Evolutionary conservation across 1,284 basidiomycete species (phyloP).

Genomic region (Leccinum subrobustum): DNA sequence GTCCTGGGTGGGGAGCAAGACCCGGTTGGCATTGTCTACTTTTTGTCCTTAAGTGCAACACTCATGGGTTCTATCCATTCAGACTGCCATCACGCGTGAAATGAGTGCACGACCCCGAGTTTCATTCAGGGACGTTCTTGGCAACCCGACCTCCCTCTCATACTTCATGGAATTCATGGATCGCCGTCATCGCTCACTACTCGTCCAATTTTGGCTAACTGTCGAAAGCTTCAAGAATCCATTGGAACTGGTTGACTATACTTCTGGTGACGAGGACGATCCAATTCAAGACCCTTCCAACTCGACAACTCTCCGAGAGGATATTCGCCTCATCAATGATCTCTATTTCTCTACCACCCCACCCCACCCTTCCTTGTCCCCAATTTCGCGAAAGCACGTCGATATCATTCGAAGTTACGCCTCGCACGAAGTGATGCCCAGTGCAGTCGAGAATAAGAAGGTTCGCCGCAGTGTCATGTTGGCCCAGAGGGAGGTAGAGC

Average conservation of each 20-base stretch:
- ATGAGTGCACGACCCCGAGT: constrained; percentile 41
- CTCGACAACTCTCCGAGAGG: constrained; percentile 71
- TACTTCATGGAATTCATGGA: constrained; percentile 99
- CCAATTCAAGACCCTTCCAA: constrained; percentile 57
- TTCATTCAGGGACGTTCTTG: constrained; percentile 73
- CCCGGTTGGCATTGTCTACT: constrained; percentile 40
- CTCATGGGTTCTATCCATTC: constrained; percentile 21
- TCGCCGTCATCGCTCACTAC: constrained; percentile 75
- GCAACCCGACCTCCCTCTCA: constrained; percentile 85
- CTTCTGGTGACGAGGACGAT: constrained; percentile 65
- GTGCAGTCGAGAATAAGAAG: constrained; percentile 51
- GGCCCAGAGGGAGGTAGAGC: constrained; percentile 83
- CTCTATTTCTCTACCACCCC: constrained; percentile 75
- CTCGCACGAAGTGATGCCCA: constrained; percentile 43
- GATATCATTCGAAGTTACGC: constrained; percentile 72
- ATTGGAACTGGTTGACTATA: constrained; percentile 79
- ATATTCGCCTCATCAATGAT: constrained; percentile 83
- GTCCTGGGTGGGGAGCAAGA: constrained; percentile 73
- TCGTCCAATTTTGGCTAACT: constrained; percentile 96
- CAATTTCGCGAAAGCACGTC: constrained; percentile 69
- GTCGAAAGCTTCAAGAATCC: constrained; percentile 98
- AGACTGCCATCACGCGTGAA: constrained; percentile 41
- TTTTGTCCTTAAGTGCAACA: not conserved
- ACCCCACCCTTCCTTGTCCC: constrained; percentile 58
- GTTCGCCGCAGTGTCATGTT: constrained; percentile 79